A percentile compares a stretch with the other conserved stretches of the same genome.
Conservation (phyloP, 257 asterid genomes). For the Solanum pennellii region DNA sequence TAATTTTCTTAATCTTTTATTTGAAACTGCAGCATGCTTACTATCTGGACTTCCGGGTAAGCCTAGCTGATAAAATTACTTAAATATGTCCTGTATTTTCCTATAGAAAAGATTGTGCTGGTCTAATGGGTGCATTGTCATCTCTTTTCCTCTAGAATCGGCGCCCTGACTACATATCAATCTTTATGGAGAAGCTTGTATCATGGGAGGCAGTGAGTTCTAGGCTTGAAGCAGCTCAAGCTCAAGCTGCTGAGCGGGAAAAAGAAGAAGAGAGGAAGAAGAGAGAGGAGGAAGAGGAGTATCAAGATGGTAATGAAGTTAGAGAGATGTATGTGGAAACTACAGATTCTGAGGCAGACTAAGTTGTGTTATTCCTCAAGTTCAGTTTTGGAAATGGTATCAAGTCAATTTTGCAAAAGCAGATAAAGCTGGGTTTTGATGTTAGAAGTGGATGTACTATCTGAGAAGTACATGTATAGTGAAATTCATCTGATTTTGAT, state of each 20-base stretch:
- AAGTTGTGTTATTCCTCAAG: background rate
- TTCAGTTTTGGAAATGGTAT: background rate
- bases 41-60: conserved; percentile 87
- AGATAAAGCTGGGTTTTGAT: background rate
- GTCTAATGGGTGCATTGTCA: background rate
- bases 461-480: background rate
- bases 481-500: background rate
- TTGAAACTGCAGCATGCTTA: conserved; percentile 64
- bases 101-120: background rate
- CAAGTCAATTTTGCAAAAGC: background rate
- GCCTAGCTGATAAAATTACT: conserved; percentile 1
- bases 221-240: conserved; percentile 80
- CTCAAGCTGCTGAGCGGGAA: conserved; percentile 50
- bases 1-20: background rate
- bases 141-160: conserved; percentile 40
- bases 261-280: conserved; percentile 29
- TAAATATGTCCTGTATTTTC: background rate
- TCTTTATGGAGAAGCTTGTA: conserved; percentile 80
- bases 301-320: conserved; percentile 7
- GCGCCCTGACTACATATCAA: conserved; percentile 68
- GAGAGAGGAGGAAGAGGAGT: conserved; percentile 24
- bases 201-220: conserved; percentile 86
- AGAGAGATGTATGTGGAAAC: conserved; percentile 35
- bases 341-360: conserved; percentile 29
- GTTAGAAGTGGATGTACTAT: background rate